Conservation (phyloP, 73 alveolate species). For the Symbiodinium natans region DNA sequence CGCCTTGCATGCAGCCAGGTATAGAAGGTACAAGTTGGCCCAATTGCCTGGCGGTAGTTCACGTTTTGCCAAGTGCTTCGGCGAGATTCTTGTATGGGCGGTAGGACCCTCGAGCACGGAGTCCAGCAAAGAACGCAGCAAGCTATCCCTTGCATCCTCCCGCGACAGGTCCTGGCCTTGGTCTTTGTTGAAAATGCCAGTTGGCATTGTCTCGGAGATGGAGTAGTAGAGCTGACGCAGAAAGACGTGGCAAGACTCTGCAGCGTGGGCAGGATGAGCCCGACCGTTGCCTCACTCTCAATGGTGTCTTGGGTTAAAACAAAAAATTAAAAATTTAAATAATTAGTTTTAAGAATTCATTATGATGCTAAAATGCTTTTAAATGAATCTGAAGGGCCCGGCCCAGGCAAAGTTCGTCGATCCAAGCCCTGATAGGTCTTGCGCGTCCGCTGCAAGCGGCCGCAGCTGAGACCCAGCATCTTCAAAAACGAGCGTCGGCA, state of each 20-base stretch:
- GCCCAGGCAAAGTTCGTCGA: neutral
- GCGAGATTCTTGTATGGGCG: neutral
- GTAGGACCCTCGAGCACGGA: constrained; percentile 11
- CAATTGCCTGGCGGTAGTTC: constrained; percentile 31
- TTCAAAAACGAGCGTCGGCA: neutral
- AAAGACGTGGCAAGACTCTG: neutral
- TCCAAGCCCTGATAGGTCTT: neutral
- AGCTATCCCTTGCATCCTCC: neutral
- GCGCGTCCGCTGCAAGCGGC: neutral
- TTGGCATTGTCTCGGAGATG: constrained; percentile 14
- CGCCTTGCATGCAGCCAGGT: neutral
- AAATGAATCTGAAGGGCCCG: no score
- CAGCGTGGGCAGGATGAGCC: neutral
- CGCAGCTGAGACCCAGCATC: neutral
- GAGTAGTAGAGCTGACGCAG: constrained; percentile 1
- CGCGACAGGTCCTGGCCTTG: neutral
- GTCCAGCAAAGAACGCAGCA: neutral
- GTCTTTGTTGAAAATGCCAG: neutral
- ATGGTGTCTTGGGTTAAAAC: no score
- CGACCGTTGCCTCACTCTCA: neutral
- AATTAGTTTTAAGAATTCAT: no score
- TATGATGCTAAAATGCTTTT: no score
- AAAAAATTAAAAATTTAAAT: no score
- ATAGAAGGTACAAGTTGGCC: neutral
- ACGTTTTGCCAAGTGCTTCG: neutral